Conservation (phyloP, 306 rosid species). For the Rosa lucieae region DNA sequence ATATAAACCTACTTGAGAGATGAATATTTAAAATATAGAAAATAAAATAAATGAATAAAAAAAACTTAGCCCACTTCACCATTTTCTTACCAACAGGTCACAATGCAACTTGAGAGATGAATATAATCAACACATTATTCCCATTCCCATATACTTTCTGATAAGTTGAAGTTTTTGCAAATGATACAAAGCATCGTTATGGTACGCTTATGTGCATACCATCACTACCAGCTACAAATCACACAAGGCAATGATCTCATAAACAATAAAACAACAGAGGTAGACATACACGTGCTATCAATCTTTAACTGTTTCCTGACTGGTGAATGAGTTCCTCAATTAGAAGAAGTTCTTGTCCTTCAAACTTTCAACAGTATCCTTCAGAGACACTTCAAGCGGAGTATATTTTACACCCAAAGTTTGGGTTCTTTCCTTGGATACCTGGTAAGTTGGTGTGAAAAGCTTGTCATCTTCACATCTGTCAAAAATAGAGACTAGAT, state of each 20-base stretch:
- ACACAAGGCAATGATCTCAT: too few species aligned
- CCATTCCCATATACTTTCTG: too few species aligned
- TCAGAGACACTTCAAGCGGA: conserved; percentile 25
- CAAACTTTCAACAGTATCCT: conserved; percentile 33
- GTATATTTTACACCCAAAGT: conserved; percentile 24
- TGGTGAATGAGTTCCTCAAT: neutral
- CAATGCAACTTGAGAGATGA: too few species aligned
- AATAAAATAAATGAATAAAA: too few species aligned
- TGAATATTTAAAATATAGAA: too few species aligned
- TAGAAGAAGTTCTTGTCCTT: conserved; percentile 27
- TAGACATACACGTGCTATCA: too few species aligned
- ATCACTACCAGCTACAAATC: neutral
- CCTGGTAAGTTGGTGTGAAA: conserved; percentile 6
- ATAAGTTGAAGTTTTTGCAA: neutral
- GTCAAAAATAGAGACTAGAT: neutral
- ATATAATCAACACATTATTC: too few species aligned
- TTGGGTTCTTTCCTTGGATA: conserved; percentile 27
- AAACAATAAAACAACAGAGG: too few species aligned
- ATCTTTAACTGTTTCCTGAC: neutral
- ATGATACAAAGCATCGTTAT: neutral
- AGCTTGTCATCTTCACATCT: conserved; percentile 30
- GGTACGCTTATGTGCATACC: neutral
- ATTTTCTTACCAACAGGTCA: too few species aligned
- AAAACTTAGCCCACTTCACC: too few species aligned
- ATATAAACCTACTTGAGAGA: too few species aligned